Evolutionary conservation across 1,139 yeast genomes (phyloP), one percentile per base, ranked within the genome.

Genomic region (Arxiozyma slooffiae): DNA sequence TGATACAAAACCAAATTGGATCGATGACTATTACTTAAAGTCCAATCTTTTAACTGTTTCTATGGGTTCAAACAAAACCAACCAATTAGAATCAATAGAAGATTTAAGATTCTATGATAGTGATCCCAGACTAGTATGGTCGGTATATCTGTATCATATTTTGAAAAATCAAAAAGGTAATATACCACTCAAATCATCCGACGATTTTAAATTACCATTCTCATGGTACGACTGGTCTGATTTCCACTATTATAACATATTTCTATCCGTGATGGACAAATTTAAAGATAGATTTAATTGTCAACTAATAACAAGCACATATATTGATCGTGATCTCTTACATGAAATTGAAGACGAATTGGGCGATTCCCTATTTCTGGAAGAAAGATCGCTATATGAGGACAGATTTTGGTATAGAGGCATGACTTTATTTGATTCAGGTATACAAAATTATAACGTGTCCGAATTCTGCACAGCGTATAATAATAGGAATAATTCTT

Each of bases 141-240:
- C 63, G 7, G 58, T 58, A 3, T 52, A 58, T 17, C 50, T 59
- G 37, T 48, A 53, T 40, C 40, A 54, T 26, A 39, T 52, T 11
- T 39, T 52, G 46, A 47, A 50, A 8, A 39, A 47, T 17, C 42
- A 37, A 14, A 42, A n/a, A 4, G 42, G 46, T 6, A 20, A n/a
- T 40, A 8, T 3, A 17, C 26, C 22, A 39, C 9, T n/a, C 49
- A 7, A 30, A 39, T 38, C 21, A 22, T 22, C 34, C 20, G 46
- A 49, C 16, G 48, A 47, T 20, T 42, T 47, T 40, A 43, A 38
- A 5, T 36, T 53, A 23, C 59, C 58, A 1, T 61, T 61, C 42
- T 59, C 61, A 3, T 62, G 66, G 66, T 62, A 62, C 43, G 66
- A 62, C 46, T 61, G 61, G 57, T 53, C 59, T 1, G 62, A 59